Conservation (phyloP, 768 basidiomycete species). For the Suillus spraguei region DNA sequence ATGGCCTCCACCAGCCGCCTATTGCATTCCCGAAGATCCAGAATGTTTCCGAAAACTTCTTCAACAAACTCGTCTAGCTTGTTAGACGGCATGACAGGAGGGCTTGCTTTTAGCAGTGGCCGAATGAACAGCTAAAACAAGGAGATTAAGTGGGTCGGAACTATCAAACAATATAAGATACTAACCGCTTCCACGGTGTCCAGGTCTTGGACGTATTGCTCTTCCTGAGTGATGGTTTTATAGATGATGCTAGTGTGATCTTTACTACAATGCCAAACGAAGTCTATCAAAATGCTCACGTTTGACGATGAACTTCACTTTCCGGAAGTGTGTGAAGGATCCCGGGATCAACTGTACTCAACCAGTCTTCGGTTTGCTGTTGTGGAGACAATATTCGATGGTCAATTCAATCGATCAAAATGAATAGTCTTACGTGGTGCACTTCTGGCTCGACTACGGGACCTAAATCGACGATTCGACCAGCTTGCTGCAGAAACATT, state of each 20-base stretch:
- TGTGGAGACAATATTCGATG: conserved; percentile 5
- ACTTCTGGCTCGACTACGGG: conserved; percentile 31
- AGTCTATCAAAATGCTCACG: conserved; percentile 34
- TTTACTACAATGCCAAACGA: conserved; percentile 8
- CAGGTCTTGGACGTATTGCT: conserved; percentile 87
- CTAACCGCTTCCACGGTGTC: conserved; percentile 76
- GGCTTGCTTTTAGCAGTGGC: conserved; percentile 52
- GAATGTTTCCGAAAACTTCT: conserved; percentile 87
- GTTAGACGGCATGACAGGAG: conserved; percentile 54
- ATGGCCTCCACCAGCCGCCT: conserved; percentile 82
- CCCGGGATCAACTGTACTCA: conserved; percentile 48
- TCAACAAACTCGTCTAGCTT: conserved; percentile 84
- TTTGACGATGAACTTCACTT: conserved; percentile 83
- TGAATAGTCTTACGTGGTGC: conserved; percentile 35
- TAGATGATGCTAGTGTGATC: conserved; percentile 61
- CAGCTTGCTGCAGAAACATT: conserved; percentile 23
- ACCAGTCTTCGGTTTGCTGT: conserved; percentile 50
- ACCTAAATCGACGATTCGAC: conserved; percentile 24
- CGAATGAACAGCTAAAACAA: conserved; percentile 52
- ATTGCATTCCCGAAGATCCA: conserved; percentile 85
- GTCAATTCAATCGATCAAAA: conserved; percentile 18
- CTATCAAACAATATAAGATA: conserved; percentile 21
- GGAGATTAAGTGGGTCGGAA: conserved; percentile 28
- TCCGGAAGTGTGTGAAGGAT: conserved; percentile 62
- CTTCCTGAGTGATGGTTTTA: conserved; percentile 86